Evolutionary conservation across 768 basidiomycete genomes (phyloP).

Genomic region (Mycena belliarum): DNA sequence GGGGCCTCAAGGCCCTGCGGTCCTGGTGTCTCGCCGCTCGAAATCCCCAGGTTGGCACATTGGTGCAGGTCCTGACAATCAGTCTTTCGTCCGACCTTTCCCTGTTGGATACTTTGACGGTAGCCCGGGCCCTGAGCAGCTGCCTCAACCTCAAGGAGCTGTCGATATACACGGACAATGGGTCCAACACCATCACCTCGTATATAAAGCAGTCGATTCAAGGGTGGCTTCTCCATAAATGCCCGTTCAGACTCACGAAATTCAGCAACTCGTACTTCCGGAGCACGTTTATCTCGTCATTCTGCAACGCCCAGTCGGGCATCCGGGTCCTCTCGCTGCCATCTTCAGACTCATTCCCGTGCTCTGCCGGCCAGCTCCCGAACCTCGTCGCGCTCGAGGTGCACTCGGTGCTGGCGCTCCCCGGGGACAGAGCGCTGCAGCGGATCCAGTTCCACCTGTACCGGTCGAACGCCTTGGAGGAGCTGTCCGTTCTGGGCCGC

Average conservation of each 20-base stretch:
- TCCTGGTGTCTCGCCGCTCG: constrained; percentile 1
- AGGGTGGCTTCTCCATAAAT: constrained; percentile 5
- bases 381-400: not conserved
- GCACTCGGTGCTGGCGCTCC: not conserved
- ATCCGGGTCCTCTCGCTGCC: constrained; percentile 3
- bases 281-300: not conserved
- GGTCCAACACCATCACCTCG: not conserved
- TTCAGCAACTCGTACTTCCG: constrained; percentile 6
- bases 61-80: not conserved
- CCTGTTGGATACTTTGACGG: not conserved
- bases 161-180: not conserved
- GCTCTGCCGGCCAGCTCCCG: not conserved
- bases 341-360: not conserved
- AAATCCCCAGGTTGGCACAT: not conserved
- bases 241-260: constrained; percentile 3
- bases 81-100: not conserved
- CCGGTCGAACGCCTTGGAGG: not conserved
- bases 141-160: constrained; percentile 3
- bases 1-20: not conserved
- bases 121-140: not conserved
- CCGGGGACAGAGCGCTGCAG: not conserved
- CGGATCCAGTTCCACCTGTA: not conserved
- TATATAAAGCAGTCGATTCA: not conserved
- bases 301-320: constrained; percentile 2
- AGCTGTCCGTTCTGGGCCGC: not conserved